These are phyloP conservation scores for Cutaneotrichosporon sp. DNA, from an alignment of 1,284 basidiomycete species.

Conservation along the genomic window DNA sequence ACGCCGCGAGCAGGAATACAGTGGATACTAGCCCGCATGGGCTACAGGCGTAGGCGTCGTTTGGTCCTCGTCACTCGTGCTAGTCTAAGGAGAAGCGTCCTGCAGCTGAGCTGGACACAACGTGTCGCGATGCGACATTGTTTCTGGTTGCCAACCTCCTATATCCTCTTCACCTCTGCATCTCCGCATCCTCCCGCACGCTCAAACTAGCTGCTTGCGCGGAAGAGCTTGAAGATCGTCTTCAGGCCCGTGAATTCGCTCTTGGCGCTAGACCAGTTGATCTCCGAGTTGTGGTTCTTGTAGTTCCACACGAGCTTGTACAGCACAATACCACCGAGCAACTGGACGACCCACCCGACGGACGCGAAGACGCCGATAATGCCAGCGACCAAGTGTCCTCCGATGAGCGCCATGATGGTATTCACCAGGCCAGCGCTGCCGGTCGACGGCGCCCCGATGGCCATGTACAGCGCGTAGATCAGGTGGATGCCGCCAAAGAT, in stretches of 20 bases:
- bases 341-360: constrained; percentile 81
- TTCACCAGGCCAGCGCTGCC: constrained; percentile 94
- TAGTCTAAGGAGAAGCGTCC: too few species aligned
- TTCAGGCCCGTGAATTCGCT: constrained; percentile 18
- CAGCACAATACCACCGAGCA: constrained; percentile 41
- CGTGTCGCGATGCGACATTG: too few species aligned
- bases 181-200: too few species aligned
- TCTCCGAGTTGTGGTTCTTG: constrained; percentile 47
- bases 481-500: constrained; percentile 92
- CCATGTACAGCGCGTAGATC: constrained; percentile 79
- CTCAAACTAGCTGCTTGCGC: constrained; percentile 3
- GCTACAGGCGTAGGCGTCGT: too few species aligned
- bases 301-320: constrained; percentile 49
- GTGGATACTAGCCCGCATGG: too few species aligned
- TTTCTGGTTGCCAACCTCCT: too few species aligned
- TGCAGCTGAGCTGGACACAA: too few species aligned
- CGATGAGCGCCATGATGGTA: constrained; percentile 69
- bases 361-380: constrained; percentile 74
- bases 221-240: constrained; percentile 19
- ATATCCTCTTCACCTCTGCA: too few species aligned
- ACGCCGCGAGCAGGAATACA: background rate
- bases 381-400: constrained; percentile 60
- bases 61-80: too few species aligned
- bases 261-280: constrained; percentile 31
- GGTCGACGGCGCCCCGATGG: constrained; percentile 79